Conservation (phyloP, 768 basidiomycete species). For the Strobilomyces dryophilus region DNA sequence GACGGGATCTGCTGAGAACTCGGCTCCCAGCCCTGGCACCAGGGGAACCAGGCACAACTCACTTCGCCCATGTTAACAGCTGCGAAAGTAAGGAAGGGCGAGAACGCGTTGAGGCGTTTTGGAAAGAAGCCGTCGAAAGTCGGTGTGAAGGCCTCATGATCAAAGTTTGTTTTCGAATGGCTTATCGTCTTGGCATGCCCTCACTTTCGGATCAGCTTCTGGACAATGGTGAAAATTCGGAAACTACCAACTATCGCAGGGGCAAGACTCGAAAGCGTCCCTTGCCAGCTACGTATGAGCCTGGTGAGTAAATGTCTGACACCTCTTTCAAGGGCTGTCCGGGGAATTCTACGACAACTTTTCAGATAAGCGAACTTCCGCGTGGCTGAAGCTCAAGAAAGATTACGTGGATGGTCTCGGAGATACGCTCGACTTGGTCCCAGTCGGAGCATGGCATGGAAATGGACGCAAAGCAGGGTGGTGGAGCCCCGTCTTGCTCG, state of each 20-base stretch:
- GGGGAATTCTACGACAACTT: background rate
- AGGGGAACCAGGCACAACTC: conserved; percentile 45
- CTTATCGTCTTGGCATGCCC: background rate
- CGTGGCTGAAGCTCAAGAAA: conserved; percentile 92
- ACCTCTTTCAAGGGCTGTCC: background rate
- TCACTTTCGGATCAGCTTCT: conserved; percentile 48
- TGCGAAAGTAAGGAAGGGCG: conserved; percentile 61
- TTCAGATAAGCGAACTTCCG: conserved; percentile 74
- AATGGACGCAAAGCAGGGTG: conserved; percentile 85
- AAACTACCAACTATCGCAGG: conserved; percentile 32
- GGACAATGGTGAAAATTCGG: conserved; percentile 46
- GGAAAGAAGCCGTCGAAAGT: conserved; percentile 68
- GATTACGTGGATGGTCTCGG: conserved; percentile 81
- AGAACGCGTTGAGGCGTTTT: conserved; percentile 68
- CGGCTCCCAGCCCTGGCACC: conserved; percentile 55
- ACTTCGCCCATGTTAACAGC: conserved; percentile 70
- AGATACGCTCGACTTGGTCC: conserved; percentile 71
- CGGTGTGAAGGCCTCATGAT: conserved; percentile 94
- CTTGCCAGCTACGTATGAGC: conserved; percentile 83
- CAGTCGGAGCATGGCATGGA: conserved; percentile 84
- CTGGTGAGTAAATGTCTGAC: conserved; percentile 36
- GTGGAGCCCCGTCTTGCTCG: conserved; percentile 90
- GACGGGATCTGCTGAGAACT: conserved; percentile 60
- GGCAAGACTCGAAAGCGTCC: conserved; percentile 53
- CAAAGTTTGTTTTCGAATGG: conserved; percentile 48